Evolutionary conservation across 1,139 yeast species (phyloP), one percentile per base, ranked within the genome.

Genomic region (Hansenula lynferdii): DNA sequence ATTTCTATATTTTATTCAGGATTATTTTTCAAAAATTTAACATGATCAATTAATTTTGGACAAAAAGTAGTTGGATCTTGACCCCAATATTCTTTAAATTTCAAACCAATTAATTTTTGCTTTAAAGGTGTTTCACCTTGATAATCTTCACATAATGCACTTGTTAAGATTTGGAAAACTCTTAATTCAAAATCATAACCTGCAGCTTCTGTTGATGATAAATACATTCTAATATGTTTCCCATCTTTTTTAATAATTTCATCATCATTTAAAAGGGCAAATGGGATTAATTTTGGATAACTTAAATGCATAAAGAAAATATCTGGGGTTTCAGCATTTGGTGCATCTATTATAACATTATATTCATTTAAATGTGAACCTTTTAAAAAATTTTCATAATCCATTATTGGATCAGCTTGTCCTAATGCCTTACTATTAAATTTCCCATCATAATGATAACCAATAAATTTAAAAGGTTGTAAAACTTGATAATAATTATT

Each of bases 201-300:
- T 1, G 48, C 46, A 5, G 36, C 29, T 20, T 48, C 39, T 3
- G 59, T 47, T 0, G 42, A 22, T 12, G 57, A 50, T 5, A 28
- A 34, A 38, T 57, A 62, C 49, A 57, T 49, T 45, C 58, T 57
- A 28, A 54, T 48, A 41, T 57, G 65, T 8, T 38, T 41, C 8
- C 54, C 57, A 21, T 39, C 43, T 8, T 54, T 56, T 42, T 69
- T 65, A 12, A 69, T 53, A 42, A 74, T 64, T 42, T 74, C 81
- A 39, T 69, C 38, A 26, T 53, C 69, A 40, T 70, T 62, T 16
- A 61, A 65, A 22, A 79, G 57, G 62, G 75, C 68, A 42, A 65
- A 61, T 14, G 83, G 80, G 45, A 67, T 71, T 45, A 68, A 68
- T 49, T 78, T 79, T n/a, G 85, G 85, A 49, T 78, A 77, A n/a